phyloP scores from a whole-genome alignment of 768 basidiomycete genomes.

The Chalciporus piperatus region DNA sequence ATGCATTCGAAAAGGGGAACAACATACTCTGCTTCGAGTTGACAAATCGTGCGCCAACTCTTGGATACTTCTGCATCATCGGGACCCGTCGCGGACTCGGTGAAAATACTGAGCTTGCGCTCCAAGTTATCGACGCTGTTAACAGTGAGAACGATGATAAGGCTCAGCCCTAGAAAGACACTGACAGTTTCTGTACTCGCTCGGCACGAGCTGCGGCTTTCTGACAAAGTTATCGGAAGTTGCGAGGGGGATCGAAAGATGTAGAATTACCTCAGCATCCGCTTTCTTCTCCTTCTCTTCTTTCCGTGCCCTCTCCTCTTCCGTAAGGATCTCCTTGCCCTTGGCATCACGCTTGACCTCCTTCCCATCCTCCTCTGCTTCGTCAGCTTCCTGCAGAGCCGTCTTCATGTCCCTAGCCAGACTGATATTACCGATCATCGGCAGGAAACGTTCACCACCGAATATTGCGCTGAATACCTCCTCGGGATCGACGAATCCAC shows the following conservation, averaged over 20 bases:
- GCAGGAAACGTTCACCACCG: slow-evolving; percentile 81
- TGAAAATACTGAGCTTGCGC: slow-evolving; percentile 82
- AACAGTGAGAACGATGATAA: slow-evolving; percentile 2
- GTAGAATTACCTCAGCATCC: slow-evolving; percentile 57
- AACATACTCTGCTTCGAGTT: slow-evolving; percentile 78
- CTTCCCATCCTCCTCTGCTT: slow-evolving; percentile 49
- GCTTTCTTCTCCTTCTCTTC: slow-evolving; percentile 71
- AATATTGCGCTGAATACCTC: slow-evolving; percentile 82
- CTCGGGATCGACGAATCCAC: slow-evolving; percentile 86
- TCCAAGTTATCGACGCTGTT: slow-evolving; percentile 64
- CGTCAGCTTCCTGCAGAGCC: slow-evolving; percentile 84
- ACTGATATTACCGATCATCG: slow-evolving; percentile 87
- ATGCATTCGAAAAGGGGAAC: background rate
- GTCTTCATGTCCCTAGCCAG: slow-evolving; percentile 91
- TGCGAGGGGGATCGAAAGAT: background rate
- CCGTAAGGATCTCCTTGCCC: slow-evolving; percentile 51
- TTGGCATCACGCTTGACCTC: slow-evolving; percentile 48
- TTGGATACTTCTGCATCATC: slow-evolving; percentile 64
- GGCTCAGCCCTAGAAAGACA: background rate
- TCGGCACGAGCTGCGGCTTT: slow-evolving; percentile 79
- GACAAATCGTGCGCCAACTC: slow-evolving; percentile 77
- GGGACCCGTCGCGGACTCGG: slow-evolving; percentile 74
- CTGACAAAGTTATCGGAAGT: slow-evolving; percentile 36
- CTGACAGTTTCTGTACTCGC: slow-evolving; percentile 63
- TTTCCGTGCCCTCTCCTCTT: slow-evolving; percentile 70